Percentiles rank a stretch among this genome's conserved stretches.
Evolutionary conservation across 495 filamentous ascomycete species (phyloP).

Genomic region (Aspergillus bertholletiae): DNA sequence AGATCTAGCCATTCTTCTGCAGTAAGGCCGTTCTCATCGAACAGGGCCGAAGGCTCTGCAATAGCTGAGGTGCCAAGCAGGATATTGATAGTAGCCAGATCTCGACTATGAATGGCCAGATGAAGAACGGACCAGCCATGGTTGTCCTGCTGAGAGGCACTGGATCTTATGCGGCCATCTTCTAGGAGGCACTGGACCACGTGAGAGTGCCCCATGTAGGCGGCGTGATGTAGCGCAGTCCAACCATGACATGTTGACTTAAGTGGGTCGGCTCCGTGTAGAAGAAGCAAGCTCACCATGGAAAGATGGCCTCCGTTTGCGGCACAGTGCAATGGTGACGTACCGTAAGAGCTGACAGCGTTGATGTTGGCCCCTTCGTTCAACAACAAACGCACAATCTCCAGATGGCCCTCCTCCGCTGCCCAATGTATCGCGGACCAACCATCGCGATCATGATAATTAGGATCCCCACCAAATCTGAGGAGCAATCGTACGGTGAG

Average conservation of each 20-base stretch:
- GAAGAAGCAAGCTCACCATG: conserved; percentile 28
- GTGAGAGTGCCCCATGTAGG: conserved; percentile 18
- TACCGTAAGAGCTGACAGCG: conserved; percentile 28
- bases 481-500: conserved; percentile 16
- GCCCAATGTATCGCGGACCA: conserved; percentile 31
- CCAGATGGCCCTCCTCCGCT: conserved; percentile 30
- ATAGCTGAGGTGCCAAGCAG: conserved; percentile 23
- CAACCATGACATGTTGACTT: conserved; percentile 26
- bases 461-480: conserved; percentile 14
- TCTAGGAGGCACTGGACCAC: conserved; percentile 19
- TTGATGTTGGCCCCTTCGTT: conserved; percentile 20
- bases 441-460: conserved; percentile 22
- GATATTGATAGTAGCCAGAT: conserved; percentile 20
- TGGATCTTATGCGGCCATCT: conserved; percentile 21
- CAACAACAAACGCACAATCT: conserved; percentile 25
- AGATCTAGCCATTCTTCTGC: conserved; percentile 32
- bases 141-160: conserved; percentile 25
- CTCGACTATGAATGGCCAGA: conserved; percentile 25
- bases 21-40: conserved; percentile 28
- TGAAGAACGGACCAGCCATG: conserved; percentile 34
- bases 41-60: conserved; percentile 17
- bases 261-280: conserved; percentile 21
- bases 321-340: conserved; percentile 28
- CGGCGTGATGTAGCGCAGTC: conserved; percentile 21
- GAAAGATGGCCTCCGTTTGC: conserved; percentile 27